Conservation (phyloP, 2,329 filamentous ascomycete species). For the Drechslerella coelobrocha region DNA sequence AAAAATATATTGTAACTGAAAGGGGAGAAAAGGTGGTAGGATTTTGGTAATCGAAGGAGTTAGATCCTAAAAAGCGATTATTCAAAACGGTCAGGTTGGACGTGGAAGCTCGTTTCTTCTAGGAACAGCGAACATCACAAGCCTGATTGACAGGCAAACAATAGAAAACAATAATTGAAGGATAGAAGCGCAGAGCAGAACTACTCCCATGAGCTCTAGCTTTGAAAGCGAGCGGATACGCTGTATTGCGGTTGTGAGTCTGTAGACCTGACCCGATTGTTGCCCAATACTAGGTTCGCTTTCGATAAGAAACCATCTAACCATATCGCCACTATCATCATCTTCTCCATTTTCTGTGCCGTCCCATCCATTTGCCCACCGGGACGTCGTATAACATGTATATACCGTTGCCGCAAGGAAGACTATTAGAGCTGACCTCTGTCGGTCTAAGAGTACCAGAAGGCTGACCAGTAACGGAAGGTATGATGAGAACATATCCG, state of each 20-base stretch:
- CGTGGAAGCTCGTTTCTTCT: too few species aligned
- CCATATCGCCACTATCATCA: background rate
- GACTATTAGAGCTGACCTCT: slow-evolving; percentile 24
- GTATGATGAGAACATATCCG: slow-evolving; percentile 6
- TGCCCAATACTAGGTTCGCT: background rate
- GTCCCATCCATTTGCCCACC: background rate
- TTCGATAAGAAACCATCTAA: too few species aligned
- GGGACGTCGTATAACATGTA: slow-evolving; percentile 4
- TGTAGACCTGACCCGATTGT: background rate
- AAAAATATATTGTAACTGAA: background rate
- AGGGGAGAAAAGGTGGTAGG: too few species aligned
- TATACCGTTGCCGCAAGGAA: slow-evolving; percentile 15
- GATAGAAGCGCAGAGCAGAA: too few species aligned
- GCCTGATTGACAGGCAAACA: too few species aligned
- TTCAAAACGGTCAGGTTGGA: too few species aligned
- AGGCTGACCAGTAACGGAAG: slow-evolving; percentile 35
- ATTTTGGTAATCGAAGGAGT: too few species aligned
- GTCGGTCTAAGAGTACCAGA: slow-evolving; percentile 32
- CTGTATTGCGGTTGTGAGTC: too few species aligned
- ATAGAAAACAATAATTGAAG: too few species aligned
- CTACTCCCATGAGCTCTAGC: too few species aligned
- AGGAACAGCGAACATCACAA: too few species aligned
- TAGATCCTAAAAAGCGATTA: too few species aligned
- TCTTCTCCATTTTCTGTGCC: background rate
- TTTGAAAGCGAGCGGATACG: background rate